Evolutionary conservation across 352 stramenopile genomes (phyloP), one percentile per base, ranked within the genome.

Genomic region (Saprolegnia parasitica): DNA sequence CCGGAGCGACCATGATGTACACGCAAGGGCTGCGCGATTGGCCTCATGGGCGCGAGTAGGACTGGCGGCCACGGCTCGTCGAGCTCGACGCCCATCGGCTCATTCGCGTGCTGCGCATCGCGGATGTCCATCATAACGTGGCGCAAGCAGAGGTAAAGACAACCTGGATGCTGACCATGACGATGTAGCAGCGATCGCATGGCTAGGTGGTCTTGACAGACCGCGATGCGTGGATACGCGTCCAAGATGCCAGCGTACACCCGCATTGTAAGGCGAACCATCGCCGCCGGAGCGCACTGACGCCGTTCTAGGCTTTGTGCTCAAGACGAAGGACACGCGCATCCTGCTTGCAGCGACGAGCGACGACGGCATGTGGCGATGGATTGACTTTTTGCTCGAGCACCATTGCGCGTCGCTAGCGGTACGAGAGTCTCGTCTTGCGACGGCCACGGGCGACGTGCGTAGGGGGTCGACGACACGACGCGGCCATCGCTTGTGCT

Each of bases 371-470:
- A 60, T 60, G 52, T 60, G 52, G 52, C 24, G 35, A 16, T 60
- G 52, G 52, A 60, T 60, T 9, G 52, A 60, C 35, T 60, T 60
- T 60, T n/a, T 60, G 24, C 24, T 60, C 11, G 11, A 42, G 35
- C 52, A 60, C 35, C 52, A 60, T 16, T 60, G 52, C 35, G 52
- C 52, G 24, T 60, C 52, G 13, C 35, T 60, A 2, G 52, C 8
- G 11, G 52, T 60, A 60, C 24, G 21, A 52, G 21, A n/a, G 3
- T 49, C 13, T 15, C 42, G 18, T 2, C 3, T 49, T n/a, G 42
- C 11, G 3, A 8, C 42, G 42, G 39, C 39, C 39, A 46, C 39
- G 8, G 39, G 15, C 11, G 42, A 2, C 11, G 4, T n/a, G 42
- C 13, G 42, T 49, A 49, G 42, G 42, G 10, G 13, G 42, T 4